Conservation (phyloP, 768 basidiomycete genomes). For the Strobilomyces echinocephalus region DNA sequence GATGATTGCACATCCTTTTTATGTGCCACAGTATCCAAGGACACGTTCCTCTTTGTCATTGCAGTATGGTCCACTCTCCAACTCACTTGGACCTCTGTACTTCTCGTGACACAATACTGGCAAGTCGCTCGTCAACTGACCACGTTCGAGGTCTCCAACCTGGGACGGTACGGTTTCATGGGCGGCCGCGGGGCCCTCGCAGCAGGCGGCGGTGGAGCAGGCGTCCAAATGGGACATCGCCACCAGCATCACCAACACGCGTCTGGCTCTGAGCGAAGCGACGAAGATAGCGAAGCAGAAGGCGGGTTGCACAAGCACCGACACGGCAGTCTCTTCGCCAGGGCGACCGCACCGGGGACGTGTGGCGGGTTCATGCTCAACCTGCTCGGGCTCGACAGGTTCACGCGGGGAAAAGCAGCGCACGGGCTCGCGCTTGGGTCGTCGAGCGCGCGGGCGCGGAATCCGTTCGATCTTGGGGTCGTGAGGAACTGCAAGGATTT, state of each 20-base stretch:
- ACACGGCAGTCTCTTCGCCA: constrained; percentile 36
- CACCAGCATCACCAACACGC: constrained; percentile 35
- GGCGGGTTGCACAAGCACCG: constrained; percentile 38
- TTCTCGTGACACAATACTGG: constrained; percentile 84
- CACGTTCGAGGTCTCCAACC: constrained; percentile 91
- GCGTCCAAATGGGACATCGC: constrained; percentile 76
- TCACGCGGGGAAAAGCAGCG: constrained; percentile 86
- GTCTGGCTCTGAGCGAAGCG: constrained; percentile 42
- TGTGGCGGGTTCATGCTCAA: constrained; percentile 71
- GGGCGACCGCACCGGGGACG: constrained; percentile 30
- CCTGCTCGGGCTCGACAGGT: constrained; percentile 88
- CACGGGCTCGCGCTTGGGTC: constrained; percentile 74
- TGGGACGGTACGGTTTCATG: constrained; percentile 95
- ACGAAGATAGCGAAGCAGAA: constrained; percentile 36
- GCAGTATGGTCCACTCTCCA: constrained; percentile 86
- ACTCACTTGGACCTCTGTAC: constrained; percentile 88
- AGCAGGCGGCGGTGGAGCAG: constrained; percentile 49
- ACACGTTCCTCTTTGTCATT: constrained; percentile 82
- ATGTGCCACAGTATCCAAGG: constrained; percentile 66
- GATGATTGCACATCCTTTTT: constrained; percentile 35
- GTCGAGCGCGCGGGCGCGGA: constrained; percentile 55
- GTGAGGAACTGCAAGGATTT: constrained; percentile 86
- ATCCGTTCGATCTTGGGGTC: constrained; percentile 88
- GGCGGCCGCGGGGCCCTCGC: constrained; percentile 78
- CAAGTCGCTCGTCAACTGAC: constrained; percentile 94